Evolutionary conservation across 2,329 filamentous ascomycete genomes (phyloP).

Genomic region (Ilyonectria sp.): DNA sequence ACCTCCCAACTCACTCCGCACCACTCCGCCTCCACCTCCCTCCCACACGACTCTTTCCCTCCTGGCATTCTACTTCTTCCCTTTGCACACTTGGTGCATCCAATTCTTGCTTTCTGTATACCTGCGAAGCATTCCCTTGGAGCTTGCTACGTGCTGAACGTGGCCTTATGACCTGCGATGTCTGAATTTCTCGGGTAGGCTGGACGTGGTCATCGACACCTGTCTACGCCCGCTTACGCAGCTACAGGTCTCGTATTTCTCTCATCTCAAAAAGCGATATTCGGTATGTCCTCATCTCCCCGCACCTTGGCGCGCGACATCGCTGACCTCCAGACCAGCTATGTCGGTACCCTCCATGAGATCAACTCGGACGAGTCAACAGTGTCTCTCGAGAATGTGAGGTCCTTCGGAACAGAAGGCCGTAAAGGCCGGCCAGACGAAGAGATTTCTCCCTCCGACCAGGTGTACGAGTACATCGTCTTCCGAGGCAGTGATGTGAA

Average conservation of each 20-base stretch:
- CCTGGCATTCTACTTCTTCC: slow-evolving; percentile 35
- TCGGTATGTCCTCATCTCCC: slow-evolving; percentile 73
- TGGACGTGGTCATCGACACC: slow-evolving; percentile 44
- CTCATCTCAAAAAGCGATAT: slow-evolving; percentile 98
- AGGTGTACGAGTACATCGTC: slow-evolving; percentile 98
- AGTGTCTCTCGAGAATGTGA: slow-evolving; percentile 96
- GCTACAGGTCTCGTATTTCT: slow-evolving; percentile 87
- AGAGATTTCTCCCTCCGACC: slow-evolving; percentile 87
- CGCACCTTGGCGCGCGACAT: slow-evolving; percentile 28
- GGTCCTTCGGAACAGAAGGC: slow-evolving; percentile 94
- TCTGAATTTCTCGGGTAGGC: slow-evolving; percentile 74
- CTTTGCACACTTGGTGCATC: slow-evolving; percentile 36
- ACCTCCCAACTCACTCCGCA: slow-evolving; percentile 36
- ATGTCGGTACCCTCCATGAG: slow-evolving; percentile 95
- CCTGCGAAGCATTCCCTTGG: slow-evolving; percentile 40
- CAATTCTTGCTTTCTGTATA: slow-evolving; percentile 39
- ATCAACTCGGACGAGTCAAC: slow-evolving; percentile 98
- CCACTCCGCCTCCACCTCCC: slow-evolving; percentile 42
- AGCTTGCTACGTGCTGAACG: slow-evolving; percentile 60
- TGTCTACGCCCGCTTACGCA: slow-evolving; percentile 53
- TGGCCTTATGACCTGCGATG: slow-evolving; percentile 60
- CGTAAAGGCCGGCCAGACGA: slow-evolving; percentile 84
- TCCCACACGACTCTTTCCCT: slow-evolving; percentile 35
- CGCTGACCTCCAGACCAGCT: slow-evolving; percentile 71
- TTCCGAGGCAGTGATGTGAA: slow-evolving; percentile 99